Evolutionary conservation across 2,329 filamentous ascomycete genomes (phyloP).

Genomic region (Keithomyces neogunnii): DNA sequence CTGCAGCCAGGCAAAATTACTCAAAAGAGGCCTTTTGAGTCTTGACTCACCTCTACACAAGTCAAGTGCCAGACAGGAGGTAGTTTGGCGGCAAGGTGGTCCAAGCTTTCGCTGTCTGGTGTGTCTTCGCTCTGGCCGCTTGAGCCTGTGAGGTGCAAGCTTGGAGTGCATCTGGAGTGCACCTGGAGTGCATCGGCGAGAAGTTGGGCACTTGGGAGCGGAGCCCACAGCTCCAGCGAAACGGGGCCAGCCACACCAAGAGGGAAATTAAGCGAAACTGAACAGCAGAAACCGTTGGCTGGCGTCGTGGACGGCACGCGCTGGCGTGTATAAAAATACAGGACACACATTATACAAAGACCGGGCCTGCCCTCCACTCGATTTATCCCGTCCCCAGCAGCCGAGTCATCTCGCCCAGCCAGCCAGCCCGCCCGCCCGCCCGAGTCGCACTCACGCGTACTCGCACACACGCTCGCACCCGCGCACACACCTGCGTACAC

Average conservation of each 20-base stretch:
- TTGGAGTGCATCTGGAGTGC: neutral
- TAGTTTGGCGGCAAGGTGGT: too few species aligned
- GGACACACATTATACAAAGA: slow-evolving; percentile 34
- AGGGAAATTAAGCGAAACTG: slow-evolving; percentile 29
- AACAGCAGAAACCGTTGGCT: slow-evolving; percentile 26
- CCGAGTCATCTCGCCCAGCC: slow-evolving; percentile 1
- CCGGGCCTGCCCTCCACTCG: slow-evolving; percentile 34
- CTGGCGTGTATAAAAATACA: slow-evolving; percentile 37
- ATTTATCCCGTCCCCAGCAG: slow-evolving; percentile 21
- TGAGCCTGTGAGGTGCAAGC: too few species aligned
- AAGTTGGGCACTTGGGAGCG: neutral
- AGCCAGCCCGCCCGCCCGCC: neutral
- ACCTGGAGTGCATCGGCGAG: neutral
- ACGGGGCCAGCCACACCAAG: slow-evolving; percentile 23
- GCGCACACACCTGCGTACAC: neutral
- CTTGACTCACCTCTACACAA: too few species aligned
- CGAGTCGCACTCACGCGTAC: too few species aligned
- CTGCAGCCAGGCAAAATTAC: too few species aligned
- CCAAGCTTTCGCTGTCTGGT: too few species aligned
- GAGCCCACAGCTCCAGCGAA: slow-evolving; percentile 6
- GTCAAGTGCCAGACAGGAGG: too few species aligned
- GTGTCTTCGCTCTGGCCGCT: too few species aligned
- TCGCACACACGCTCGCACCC: neutral
- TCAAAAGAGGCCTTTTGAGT: too few species aligned
- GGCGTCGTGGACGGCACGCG: slow-evolving; percentile 12